Conservation (phyloP, 1,284 basidiomycete genomes). For the Tausonia pullulans region DNA sequence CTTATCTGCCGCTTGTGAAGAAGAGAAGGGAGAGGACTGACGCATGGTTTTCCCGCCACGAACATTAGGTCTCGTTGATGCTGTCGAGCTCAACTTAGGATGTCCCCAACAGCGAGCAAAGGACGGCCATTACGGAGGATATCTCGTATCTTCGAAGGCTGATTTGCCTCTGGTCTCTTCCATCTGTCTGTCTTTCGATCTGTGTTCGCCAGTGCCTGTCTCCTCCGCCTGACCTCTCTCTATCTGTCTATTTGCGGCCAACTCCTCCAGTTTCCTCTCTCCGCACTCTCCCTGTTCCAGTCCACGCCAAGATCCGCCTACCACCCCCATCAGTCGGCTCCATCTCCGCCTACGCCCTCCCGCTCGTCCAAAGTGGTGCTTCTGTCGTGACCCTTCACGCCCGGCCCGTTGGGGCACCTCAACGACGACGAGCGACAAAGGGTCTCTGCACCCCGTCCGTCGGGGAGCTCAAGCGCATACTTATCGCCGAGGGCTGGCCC, state of each 20-base stretch:
- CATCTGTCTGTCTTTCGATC: neutral
- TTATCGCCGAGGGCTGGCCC: conserved; percentile 31
- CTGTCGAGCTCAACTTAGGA: conserved; percentile 44
- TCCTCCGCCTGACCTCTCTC: neutral
- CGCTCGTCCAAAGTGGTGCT: conserved; percentile 50
- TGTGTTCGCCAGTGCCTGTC: neutral
- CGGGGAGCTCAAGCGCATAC: conserved; percentile 39
- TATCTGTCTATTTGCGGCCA: neutral
- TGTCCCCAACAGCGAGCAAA: conserved; percentile 60
- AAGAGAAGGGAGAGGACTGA: no score
- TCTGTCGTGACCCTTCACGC: conserved; percentile 60
- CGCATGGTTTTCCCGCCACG: neutral
- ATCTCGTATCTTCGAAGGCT: neutral
- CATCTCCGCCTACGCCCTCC: conserved; percentile 38
- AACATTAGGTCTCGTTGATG: neutral
- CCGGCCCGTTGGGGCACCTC: conserved; percentile 52
- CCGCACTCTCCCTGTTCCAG: conserved; percentile 49
- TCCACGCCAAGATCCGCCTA: conserved; percentile 48
- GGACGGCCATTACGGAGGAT: conserved; percentile 42
- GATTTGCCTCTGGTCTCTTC: neutral
- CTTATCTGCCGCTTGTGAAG: neutral
- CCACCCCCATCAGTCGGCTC: conserved; percentile 47
- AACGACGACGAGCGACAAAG: conserved; percentile 55
- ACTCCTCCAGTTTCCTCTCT: conserved; percentile 45
- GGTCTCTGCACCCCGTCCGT: conserved; percentile 45